A percentile compares a stretch with the other conserved stretches of the same genome.
Evolutionary conservation across 208 protist species (phyloP).

Genomic region (Leishmania amazonensis): DNA sequence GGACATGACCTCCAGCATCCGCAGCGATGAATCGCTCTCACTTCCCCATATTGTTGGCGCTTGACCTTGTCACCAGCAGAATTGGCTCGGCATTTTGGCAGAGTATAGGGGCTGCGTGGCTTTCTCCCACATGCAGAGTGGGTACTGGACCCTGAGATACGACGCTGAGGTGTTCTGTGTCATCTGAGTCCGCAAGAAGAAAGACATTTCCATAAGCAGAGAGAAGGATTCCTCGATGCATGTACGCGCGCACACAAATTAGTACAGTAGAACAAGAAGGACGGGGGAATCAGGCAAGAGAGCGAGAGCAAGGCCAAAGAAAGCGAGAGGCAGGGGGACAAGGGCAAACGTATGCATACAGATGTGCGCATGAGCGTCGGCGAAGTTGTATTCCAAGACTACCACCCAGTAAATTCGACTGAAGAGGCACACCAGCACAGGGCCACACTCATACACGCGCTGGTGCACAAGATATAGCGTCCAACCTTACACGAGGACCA

Average conservation of each 20-base stretch:
- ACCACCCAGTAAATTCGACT: not conserved
- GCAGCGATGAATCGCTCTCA: not conserved
- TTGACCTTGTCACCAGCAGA: not conserved
- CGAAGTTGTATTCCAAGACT: not conserved
- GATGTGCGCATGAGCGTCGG: not conserved
- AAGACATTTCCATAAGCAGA: not conserved
- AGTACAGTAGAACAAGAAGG: not conserved
- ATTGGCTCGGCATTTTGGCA: not conserved
- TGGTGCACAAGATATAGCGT: not conserved
- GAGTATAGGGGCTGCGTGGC: not conserved
- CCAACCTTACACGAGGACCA: not conserved
- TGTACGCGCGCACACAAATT: too few relatives aligned
- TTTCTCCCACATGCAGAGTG: not conserved
- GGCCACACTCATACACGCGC: not conserved
- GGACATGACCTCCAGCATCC: too few relatives aligned
- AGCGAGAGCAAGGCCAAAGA: not conserved
- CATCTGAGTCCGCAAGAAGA: not conserved
- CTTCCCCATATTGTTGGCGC: not conserved
- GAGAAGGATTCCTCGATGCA: not conserved
- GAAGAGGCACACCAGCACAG: not conserved
- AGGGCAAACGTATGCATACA: not conserved
- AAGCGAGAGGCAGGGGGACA: not conserved
- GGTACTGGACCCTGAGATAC: not conserved
- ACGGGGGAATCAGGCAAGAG: not conserved
- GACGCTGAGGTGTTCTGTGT: not conserved